These are phyloP conservation scores for Leucocoprinus sp. DNA, from an alignment of 768 basidiomycete genomes.

Conservation along the genomic window DNA sequence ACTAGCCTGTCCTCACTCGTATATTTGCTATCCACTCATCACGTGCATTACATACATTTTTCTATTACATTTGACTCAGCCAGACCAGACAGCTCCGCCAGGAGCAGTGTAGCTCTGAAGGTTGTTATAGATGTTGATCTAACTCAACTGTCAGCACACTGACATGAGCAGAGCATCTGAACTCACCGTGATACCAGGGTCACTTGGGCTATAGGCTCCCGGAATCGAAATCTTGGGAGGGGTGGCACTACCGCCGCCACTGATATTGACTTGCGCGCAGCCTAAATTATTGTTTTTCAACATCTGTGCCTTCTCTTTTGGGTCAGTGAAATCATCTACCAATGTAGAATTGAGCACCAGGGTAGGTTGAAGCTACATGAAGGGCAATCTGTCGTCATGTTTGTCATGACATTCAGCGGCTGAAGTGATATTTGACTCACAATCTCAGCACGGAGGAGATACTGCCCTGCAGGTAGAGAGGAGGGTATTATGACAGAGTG, in stretches of 20 bases:
- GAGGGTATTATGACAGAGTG: constrained; percentile 37
- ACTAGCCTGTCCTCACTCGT: constrained; percentile 4
- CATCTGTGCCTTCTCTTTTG: constrained; percentile 19
- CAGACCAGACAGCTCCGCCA: constrained; percentile 31
- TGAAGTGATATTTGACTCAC: constrained; percentile 21
- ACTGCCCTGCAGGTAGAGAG: constrained; percentile 39
- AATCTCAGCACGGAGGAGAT: constrained; percentile 42
- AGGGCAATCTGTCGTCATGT: constrained; percentile 19
- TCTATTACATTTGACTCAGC: constrained; percentile 17
- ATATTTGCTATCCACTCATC: constrained; percentile 1
- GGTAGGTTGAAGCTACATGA: constrained; percentile 35
- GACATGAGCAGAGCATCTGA: not conserved
- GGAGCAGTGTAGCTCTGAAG: constrained; percentile 42
- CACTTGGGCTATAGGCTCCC: constrained; percentile 36
- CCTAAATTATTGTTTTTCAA: constrained; percentile 17
- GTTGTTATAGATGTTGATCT: constrained; percentile 48
- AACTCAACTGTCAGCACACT: constrained; percentile 2
- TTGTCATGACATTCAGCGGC: not conserved
- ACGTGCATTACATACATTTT: constrained; percentile 6
- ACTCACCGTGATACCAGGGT: constrained; percentile 38
- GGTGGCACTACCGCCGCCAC: constrained; percentile 32
- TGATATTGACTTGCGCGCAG: constrained; percentile 42
- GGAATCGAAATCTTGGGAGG: constrained; percentile 43
- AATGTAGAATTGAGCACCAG: constrained; percentile 38
- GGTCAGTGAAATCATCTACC: constrained; percentile 35